Base-by-base conservation (phyloP, 768 basidiomycete species). In the Melanogaster broomeanus region DNA sequence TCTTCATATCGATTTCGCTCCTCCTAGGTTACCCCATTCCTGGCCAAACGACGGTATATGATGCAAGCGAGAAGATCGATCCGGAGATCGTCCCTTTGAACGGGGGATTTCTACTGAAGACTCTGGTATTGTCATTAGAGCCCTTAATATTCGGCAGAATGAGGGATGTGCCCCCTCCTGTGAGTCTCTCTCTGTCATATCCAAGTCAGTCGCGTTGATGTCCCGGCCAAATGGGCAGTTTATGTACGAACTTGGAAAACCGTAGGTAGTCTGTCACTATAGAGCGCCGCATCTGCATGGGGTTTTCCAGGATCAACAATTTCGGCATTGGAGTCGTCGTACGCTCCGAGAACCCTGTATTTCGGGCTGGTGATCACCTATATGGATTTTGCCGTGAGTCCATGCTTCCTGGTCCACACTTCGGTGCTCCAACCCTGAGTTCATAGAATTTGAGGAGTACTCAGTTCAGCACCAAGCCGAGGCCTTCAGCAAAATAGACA, bases 21-120 rank as follows among this genome's bases (percentile, higher is more conserved):
- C n/a, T n/a, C n/a, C n/a, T n/a, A n/a, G 76, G 65, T 10, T 76
- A 66, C 46, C 77, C 78, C 12, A 22, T 66, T 60, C 67, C 72
- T 0, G 77, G 77, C 16, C 70, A 77, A 56, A 79, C 77, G 6
- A 73, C 74, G 3, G 58, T 75, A 0, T 73, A 78, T 51, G 79
- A 83, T 50, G 65, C 51, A 4, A 73, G 66, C 0, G 59, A 74
- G 48, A 74, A 67, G 1, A 83, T 85, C 57, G 82, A 84, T 55
- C 57, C 75, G 18, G 77, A 81, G 16, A 74, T 58, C 25, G 73
- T 72, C 1, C 61, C 73, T 2, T 61, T 81, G 37, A 62, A 79
- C 18, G 77, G 78, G 0, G 77, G 78, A 0, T 59, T 81, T 48
- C 59, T 85, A 6, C 41, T 82, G 56, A 84, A 83, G 63, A 73